A percentile compares a stretch with the other conserved stretches of the same genome.
phyloP scores from a whole-genome alignment of 805 yeast genomes.

The Citeromyces nyonsensis region DNA sequence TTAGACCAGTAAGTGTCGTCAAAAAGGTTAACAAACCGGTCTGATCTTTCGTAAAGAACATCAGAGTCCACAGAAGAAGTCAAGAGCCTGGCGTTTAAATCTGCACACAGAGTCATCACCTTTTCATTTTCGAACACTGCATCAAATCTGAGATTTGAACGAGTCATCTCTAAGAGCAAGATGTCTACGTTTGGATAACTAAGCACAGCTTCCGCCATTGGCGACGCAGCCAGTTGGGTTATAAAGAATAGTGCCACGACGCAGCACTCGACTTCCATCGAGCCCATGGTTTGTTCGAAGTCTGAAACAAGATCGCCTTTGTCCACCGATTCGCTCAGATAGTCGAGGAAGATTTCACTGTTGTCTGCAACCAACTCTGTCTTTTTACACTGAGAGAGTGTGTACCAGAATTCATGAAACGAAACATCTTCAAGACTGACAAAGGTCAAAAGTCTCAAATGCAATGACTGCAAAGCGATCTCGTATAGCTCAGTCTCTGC shows the following conservation, averaged over 20 bases:
- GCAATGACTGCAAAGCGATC: conserved; percentile 31
- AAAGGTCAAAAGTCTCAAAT: conserved; percentile 26
- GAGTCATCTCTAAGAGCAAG: conserved; percentile 7
- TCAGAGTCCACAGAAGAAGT: not conserved
- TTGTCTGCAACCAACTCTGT: conserved; percentile 10
- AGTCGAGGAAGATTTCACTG: conserved; percentile 22
- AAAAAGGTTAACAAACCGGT: conserved; percentile 9
- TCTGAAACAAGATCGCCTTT: conserved; percentile 4
- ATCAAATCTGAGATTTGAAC: conserved; percentile 6
- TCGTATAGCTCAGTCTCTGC: conserved; percentile 29
- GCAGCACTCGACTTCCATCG: too few relatives aligned
- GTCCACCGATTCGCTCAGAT: conserved; percentile 8
- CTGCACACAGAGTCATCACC: conserved; percentile 7
- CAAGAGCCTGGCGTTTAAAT: too few relatives aligned
- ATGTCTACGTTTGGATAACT: too few relatives aligned
- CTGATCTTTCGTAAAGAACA: conserved; percentile 9
- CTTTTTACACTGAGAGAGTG: not conserved
- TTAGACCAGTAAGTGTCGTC: conserved; percentile 12
- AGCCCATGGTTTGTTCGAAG: too few relatives aligned
- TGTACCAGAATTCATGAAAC: not conserved
- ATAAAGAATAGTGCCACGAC: too few relatives aligned
- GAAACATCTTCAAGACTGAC: conserved; percentile 13
- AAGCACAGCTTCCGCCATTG: too few relatives aligned
- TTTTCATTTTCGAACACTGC: conserved; percentile 9
- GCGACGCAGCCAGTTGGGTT: too few relatives aligned